Conservation (phyloP, 331 rosid genomes). For the Acacia pycnantha region DNA sequence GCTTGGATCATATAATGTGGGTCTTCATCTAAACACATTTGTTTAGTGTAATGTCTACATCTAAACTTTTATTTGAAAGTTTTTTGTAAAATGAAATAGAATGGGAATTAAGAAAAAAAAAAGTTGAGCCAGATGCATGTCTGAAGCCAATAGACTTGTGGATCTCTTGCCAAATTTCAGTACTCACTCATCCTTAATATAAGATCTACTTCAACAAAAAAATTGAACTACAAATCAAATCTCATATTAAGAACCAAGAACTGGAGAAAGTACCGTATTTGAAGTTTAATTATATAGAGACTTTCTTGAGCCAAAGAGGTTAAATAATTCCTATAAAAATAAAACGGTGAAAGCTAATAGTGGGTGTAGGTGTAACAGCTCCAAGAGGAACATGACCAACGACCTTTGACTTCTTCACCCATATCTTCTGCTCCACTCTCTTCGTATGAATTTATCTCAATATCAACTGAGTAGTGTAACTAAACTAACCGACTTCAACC, state of each 20-base stretch:
- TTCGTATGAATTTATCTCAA: neutral
- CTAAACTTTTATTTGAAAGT: too few relatives aligned
- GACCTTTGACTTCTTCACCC: neutral
- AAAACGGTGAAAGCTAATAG: neutral
- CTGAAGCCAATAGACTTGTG: neutral
- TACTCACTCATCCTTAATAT: too few relatives aligned
- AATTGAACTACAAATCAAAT: too few relatives aligned
- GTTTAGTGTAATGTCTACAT: neutral
- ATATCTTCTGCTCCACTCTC: neutral
- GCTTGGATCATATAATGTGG: neutral
- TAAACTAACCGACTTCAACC: neutral
- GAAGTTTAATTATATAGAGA: neutral
- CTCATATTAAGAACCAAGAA: too few relatives aligned
- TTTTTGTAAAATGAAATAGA: neutral
- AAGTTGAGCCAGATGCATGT: too few relatives aligned
- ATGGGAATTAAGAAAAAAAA: neutral
- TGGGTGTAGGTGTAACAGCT: neutral
- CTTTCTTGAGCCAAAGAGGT: neutral
- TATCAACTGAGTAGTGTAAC: neutral
- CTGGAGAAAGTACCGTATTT: neutral
- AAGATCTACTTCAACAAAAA: too few relatives aligned
- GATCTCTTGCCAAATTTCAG: neutral
- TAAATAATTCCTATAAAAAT: neutral
- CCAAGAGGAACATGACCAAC: neutral
- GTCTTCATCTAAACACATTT: neutral